Evolutionary conservation across 2,329 filamentous ascomycete species (phyloP).

Genomic region (Xylaria sp.): DNA sequence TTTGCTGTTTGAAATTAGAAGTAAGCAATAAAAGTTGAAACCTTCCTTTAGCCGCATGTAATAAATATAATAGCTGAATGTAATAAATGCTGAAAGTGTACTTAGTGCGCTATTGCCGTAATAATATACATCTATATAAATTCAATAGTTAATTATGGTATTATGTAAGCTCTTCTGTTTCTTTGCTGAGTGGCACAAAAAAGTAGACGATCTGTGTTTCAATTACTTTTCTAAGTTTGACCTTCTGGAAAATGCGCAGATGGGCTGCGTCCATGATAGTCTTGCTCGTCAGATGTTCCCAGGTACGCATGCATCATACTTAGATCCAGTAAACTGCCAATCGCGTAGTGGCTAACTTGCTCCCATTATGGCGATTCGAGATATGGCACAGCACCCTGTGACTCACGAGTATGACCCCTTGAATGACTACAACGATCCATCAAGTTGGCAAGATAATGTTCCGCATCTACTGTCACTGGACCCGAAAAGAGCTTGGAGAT

Average conservation of each 20-base stretch:
- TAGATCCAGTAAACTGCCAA: not conserved
- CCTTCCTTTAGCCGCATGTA: too few species aligned
- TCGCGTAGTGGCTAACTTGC: not conserved
- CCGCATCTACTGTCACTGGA: not conserved
- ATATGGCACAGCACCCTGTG: not conserved
- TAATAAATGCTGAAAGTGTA: too few species aligned
- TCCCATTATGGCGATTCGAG: not conserved
- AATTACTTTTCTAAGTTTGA: not conserved
- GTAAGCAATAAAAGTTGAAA: too few species aligned
- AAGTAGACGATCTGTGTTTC: not conserved
- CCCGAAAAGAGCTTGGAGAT: not conserved
- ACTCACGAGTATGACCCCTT: not conserved
- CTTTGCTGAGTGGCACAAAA: not conserved
- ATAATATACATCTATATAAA: too few species aligned
- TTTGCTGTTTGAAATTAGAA: too few species aligned
- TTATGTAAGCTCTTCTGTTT: not conserved
- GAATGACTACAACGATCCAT: not conserved
- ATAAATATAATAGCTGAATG: too few species aligned
- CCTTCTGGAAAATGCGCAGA: conserved; percentile 1
- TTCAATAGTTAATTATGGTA: too few species aligned
- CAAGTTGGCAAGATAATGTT: not conserved
- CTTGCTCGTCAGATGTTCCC: not conserved
- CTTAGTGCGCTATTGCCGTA: too few species aligned
- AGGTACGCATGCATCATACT: not conserved
- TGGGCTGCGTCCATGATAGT: conserved; percentile 1